phyloP scores from a whole-genome alignment of 345 rosid species.

The Syzygium aromaticum region DNA sequence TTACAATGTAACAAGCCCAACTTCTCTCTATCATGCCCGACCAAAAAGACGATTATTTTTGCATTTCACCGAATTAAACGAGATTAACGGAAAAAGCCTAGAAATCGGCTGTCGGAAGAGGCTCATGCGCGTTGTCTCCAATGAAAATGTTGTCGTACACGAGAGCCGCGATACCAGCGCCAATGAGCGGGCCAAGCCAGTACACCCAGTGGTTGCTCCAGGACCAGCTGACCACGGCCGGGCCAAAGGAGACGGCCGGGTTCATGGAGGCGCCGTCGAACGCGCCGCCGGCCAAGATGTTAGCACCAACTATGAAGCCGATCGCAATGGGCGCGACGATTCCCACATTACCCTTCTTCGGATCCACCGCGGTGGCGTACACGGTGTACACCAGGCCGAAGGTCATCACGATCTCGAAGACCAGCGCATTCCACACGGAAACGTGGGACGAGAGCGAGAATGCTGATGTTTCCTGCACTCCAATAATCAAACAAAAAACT shows the following conservation, averaged over 20 bases:
- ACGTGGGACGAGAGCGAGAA: slow-evolving; percentile 26
- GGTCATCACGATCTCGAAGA: slow-evolving; percentile 65
- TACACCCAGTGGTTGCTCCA: slow-evolving; percentile 68
- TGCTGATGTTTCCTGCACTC: slow-evolving; percentile 24
- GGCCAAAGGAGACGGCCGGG: slow-evolving; percentile 72
- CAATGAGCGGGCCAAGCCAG: slow-evolving; percentile 58
- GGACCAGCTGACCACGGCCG: slow-evolving; percentile 68
- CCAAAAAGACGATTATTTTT: not conserved
- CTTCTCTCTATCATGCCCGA: not conserved
- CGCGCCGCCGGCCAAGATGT: slow-evolving; percentile 32
- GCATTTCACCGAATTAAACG: not conserved
- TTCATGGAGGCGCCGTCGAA: slow-evolving; percentile 56
- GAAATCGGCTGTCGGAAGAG: slow-evolving; percentile 35
- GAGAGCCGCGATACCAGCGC: slow-evolving; percentile 48
- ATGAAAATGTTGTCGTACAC: slow-evolving; percentile 51
- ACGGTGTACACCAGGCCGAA: slow-evolving; percentile 63
- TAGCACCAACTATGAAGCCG: slow-evolving; percentile 35
- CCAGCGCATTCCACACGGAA: slow-evolving; percentile 38
- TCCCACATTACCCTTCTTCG: slow-evolving; percentile 41
- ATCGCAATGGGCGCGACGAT: slow-evolving; percentile 23
- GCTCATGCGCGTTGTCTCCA: slow-evolving; percentile 27
- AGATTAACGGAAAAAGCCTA: not conserved
- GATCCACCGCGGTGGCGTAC: slow-evolving; percentile 60
- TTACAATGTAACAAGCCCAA: not conserved
- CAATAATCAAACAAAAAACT: not conserved